Percentiles rank a stretch among this genome's conserved stretches.
Conservation (phyloP, 1,139 yeast species). For the Pichia sp. region DNA sequence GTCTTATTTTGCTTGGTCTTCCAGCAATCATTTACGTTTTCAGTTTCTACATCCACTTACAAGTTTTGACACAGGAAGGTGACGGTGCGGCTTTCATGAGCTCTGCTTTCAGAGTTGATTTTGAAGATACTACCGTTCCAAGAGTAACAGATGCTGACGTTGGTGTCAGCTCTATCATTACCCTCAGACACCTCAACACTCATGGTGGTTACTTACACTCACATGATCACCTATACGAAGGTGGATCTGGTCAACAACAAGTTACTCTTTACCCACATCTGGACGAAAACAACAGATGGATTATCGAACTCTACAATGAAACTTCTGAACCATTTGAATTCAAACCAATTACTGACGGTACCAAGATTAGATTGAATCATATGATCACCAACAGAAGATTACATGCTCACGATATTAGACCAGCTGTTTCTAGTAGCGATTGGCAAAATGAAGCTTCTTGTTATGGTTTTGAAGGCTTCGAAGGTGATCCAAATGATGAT, state of each 20-base stretch:
- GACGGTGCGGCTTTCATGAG: constrained; percentile 89
- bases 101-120: constrained; percentile 76
- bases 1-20: constrained; percentile 54
- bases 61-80: constrained; percentile 64
- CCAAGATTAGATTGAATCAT: constrained; percentile 74
- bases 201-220: constrained; percentile 96
- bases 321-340: constrained; percentile 45
- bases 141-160: constrained; percentile 67
- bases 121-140: constrained; percentile 68
- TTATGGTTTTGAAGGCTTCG: constrained; percentile 87
- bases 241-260: constrained; percentile 96
- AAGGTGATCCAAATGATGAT: constrained; percentile 94
- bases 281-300: constrained; percentile 85
- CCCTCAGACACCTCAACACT: constrained; percentile 77
- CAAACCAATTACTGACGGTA: constrained; percentile 66
- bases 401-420: constrained; percentile 93
- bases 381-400: constrained; percentile 65
- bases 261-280: constrained; percentile 88
- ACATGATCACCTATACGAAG: constrained; percentile 74
- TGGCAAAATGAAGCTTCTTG: constrained; percentile 95
- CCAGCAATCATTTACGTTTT: constrained; percentile 62
- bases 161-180: constrained; percentile 75
- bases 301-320: constrained; percentile 59
- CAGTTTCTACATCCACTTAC: constrained; percentile 78
- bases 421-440: constrained; percentile 87